Conservation (phyloP, 352 stramenopile genomes). For the Phytopythium sindhum region DNA sequence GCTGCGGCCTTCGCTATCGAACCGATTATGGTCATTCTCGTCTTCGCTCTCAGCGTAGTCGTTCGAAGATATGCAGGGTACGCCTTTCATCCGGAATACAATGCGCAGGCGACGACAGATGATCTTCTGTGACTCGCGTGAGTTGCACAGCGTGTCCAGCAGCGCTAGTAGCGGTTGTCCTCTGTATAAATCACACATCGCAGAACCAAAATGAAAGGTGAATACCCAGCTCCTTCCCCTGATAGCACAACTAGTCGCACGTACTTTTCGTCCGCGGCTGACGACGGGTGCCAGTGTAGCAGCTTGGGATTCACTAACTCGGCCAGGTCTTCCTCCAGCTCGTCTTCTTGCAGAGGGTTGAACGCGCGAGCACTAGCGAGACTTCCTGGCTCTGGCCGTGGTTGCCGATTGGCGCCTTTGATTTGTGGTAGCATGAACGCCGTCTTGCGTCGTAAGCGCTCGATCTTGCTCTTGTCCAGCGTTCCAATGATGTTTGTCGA, state of each 20-base stretch:
- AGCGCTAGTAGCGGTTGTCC: conserved; percentile 37
- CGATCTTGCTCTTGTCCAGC: conserved; percentile 20
- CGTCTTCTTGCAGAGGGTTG: conserved; percentile 13
- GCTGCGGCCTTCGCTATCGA: neutral
- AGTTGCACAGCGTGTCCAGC: conserved; percentile 47
- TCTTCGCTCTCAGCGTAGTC: neutral
- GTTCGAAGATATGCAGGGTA: neutral
- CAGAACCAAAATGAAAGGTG: neutral
- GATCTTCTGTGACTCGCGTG: conserved; percentile 45
- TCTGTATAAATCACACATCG: conserved; percentile 11
- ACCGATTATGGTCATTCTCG: neutral
- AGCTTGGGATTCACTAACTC: conserved; percentile 27
- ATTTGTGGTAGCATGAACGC: conserved; percentile 50
- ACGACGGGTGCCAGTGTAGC: conserved; percentile 60
- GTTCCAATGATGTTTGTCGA: conserved; percentile 4
- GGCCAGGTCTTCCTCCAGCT: conserved; percentile 24
- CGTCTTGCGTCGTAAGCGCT: conserved; percentile 28
- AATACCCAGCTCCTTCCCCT: neutral
- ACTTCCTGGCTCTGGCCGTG: conserved; percentile 4
- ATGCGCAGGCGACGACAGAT: conserved; percentile 48
- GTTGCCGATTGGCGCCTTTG: conserved; percentile 13
- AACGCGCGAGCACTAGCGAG: conserved; percentile 3
- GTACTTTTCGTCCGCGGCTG: conserved; percentile 29
- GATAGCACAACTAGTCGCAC: neutral
- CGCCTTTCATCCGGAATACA: conserved; percentile 41